Percentiles rank a stretch among this genome's conserved stretches.
phyloP scores from a whole-genome alignment of 192 early-diverging fungal genomes.

The Entomortierella chlamydospora region DNA sequence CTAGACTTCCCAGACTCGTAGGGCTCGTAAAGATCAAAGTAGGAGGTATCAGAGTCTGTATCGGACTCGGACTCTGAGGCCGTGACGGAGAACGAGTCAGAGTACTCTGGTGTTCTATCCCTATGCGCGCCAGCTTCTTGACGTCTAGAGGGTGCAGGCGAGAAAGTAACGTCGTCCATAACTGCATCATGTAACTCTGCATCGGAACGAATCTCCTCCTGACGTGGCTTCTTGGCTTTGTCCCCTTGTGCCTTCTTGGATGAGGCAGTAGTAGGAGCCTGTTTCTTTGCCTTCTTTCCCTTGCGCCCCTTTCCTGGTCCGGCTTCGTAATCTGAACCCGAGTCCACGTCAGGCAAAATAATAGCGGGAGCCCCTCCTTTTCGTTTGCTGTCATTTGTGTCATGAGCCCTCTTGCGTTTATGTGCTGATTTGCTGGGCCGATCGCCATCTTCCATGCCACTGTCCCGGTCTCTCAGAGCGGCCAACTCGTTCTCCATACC shows the following conservation, averaged over 20 bases:
- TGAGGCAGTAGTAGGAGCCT: not conserved
- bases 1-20: constrained; percentile 35
- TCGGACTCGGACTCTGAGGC: constrained; percentile 45
- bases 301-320: constrained; percentile 17
- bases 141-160: not conserved
- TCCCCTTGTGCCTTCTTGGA: constrained; percentile 24
- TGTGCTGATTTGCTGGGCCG: constrained; percentile 9
- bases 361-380: not conserved
- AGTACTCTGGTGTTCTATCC: constrained; percentile 45
- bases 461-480: constrained; percentile 11
- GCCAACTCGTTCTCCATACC: constrained; percentile 21
- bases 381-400: constrained; percentile 7
- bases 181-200: constrained; percentile 11
- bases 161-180: constrained; percentile 5
- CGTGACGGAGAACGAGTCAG: constrained; percentile 24
- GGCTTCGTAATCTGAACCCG: constrained; percentile 37
- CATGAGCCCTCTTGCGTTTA: constrained; percentile 37
- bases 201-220: constrained; percentile 28
- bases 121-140: constrained; percentile 4
- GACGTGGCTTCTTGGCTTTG: constrained; percentile 8
- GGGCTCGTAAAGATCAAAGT: constrained; percentile 53
- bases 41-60: constrained; percentile 48
- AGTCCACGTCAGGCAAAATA: constrained; percentile 11
- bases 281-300: constrained; percentile 35
- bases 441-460: constrained; percentile 21